Percentiles rank a stretch among this genome's conserved stretches.
Evolutionary conservation across 129 eudicot genomes (phyloP).

Genomic region (Calendula officinalis): DNA sequence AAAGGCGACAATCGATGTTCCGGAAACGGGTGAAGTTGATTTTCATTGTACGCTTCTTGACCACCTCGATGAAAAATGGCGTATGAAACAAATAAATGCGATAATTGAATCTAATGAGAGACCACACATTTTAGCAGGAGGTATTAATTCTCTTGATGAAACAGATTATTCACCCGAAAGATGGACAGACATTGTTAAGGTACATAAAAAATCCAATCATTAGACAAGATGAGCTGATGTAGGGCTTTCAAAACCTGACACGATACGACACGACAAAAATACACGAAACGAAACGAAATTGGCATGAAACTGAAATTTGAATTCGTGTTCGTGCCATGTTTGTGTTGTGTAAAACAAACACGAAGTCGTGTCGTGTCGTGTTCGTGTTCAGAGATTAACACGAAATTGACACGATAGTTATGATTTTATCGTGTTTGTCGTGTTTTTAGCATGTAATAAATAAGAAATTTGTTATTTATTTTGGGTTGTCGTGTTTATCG

Average conservation of each 20-base stretch:
- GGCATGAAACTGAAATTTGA: no score
- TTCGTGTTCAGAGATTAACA: no score
- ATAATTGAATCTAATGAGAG: conserved; percentile 66
- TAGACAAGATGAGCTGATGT: neutral
- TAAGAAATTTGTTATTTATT: no score
- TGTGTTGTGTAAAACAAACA: no score
- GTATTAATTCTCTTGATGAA: conserved; percentile 82
- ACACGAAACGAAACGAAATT: no score
- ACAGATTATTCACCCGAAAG: conserved; percentile 89
- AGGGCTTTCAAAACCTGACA: neutral
- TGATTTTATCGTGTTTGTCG: no score
- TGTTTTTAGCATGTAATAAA: no score
- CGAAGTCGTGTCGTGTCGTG: no score
- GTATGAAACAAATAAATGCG: conserved; percentile 88
- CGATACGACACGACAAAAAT: no score
- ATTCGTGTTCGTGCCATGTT: no score
- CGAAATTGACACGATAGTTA: no score
- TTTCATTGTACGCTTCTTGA: conserved; percentile 87
- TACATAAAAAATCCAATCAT: conserved; percentile 13
- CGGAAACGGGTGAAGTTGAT: conserved; percentile 76
- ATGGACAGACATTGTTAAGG: conserved; percentile 98
- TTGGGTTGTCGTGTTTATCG: no score
- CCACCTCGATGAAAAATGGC: conserved; percentile 90
- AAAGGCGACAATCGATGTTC: conserved; percentile 89
- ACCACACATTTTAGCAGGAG: conserved; percentile 95